A percentile compares a stretch with the other conserved stretches of the same genome.
These are phyloP conservation scores for Microdochium trichocladiopsis DNA, from an alignment of 2,329 filamentous ascomycete genomes.

Conservation along the genomic window DNA sequence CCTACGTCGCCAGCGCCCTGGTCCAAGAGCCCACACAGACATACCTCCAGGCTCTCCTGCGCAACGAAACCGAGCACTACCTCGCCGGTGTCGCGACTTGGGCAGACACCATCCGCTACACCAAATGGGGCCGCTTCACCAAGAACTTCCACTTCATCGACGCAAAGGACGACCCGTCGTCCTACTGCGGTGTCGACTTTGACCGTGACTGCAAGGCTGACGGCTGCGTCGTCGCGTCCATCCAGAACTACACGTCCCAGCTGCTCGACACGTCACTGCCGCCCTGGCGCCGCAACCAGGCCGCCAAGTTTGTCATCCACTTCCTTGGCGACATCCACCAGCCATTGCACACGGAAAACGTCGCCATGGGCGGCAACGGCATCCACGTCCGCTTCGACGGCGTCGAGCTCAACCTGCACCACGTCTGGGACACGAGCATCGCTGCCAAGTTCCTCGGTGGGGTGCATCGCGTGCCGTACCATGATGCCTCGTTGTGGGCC, in stretches of 20 bases:
- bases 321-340: constrained; percentile 67
- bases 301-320: constrained; percentile 60
- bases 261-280: constrained; percentile 38
- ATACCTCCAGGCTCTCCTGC: constrained; percentile 51
- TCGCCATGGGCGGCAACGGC: constrained; percentile 59
- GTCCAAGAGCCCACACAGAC: constrained; percentile 47
- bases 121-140: constrained; percentile 53
- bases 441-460: constrained; percentile 57
- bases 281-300: constrained; percentile 42
- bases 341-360: constrained; percentile 59
- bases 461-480: constrained; percentile 38
- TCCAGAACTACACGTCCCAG: constrained; percentile 54
- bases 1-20: constrained; percentile 55
- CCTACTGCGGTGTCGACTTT: constrained; percentile 50
- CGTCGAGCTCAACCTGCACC: constrained; percentile 56
- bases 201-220: constrained; percentile 54
- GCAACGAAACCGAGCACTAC: constrained; percentile 47
- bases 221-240: constrained; percentile 56
- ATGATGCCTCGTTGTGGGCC: constrained; percentile 48
- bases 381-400: constrained; percentile 58
- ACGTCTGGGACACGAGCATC: constrained; percentile 68
- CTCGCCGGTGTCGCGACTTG: constrained; percentile 58
- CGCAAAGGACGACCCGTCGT: constrained; percentile 55
- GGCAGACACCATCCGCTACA: constrained; percentile 62
- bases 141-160: constrained; percentile 64